Base-by-base conservation (phyloP, 148 eudicot species). In the Heliosperma pusillum region DNA sequence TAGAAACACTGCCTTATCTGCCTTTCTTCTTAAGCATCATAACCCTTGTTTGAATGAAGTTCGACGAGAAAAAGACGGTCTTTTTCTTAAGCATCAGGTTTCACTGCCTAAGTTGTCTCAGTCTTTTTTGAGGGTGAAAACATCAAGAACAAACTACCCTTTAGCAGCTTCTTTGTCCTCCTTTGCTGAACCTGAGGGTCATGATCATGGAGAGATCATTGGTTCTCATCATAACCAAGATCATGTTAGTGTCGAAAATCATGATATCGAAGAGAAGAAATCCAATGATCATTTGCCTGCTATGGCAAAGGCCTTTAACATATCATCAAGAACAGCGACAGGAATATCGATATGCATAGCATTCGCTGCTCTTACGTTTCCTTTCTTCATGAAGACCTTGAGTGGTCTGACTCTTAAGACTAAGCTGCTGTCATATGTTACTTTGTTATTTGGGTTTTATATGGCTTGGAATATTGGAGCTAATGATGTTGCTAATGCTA, bases 401-500 rank as follows among this genome's bases (percentile, higher is more conserved):
- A 88, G 84, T 22, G 96, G 90, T 17, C 21, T 90, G 83, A 80
- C 82, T 4, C 72, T 91, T 21, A 91, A 90, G 89, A 86, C 86
- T 22, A 88, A 78, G 78, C 55, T 88, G 21, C 71, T 94, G 47
- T 88, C 98, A 0, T 94, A 94, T 78, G 84, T 74, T 0, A 94
- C 97, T 15, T 75, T 94, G 17, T 75, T 91, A 63, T 85, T 87
- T 22, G 98, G 98, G 64, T 91, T 94, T 57, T 94, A 85, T 81
- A 94, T 94, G 97, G 98, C 98, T 47, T 94, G 97, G 97, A 94
- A 94, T 20, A 94, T 94, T 47, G 97, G 98, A 25, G 98, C 97
- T 0, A 94, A 94, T 74, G 98, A 91, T 74, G 98, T 94, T 64
- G 98, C 98, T 1, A 94, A 94, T 79, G 98, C 97, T 60, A 91